A percentile compares a stretch with the other conserved stretches of the same genome.
Conservation (phyloP, 306 rosid species). For the Casuarina cunninghamiana region DNA sequence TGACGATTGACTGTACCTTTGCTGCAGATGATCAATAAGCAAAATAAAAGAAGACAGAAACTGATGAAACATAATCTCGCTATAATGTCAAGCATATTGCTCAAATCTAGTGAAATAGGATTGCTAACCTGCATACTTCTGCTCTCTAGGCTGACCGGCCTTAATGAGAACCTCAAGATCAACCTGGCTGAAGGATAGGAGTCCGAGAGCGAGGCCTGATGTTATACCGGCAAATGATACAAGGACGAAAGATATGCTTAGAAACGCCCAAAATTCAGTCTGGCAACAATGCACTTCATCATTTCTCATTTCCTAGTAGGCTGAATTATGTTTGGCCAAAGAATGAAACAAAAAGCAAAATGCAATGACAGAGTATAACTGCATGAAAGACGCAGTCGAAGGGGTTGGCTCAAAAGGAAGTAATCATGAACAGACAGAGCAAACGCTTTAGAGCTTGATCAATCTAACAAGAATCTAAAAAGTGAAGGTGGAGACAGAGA, state of each 20-base stretch:
- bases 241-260: slow-evolving; percentile 37
- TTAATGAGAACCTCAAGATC: slow-evolving; percentile 78
- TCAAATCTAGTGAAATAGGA: not conserved
- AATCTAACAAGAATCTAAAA: slow-evolving; percentile 16
- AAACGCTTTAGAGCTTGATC: not conserved
- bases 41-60: not conserved
- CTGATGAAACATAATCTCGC: not conserved
- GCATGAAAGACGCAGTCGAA: not conserved
- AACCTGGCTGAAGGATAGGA: slow-evolving; percentile 61
- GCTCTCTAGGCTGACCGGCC: slow-evolving; percentile 58
- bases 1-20: slow-evolving; percentile 71
- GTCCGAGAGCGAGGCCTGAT: slow-evolving; percentile 77
- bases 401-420: slow-evolving; percentile 17
- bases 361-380: not conserved
- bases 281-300: slow-evolving; percentile 49
- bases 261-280: slow-evolving; percentile 50
- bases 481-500: slow-evolving; percentile 17
- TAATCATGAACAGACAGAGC: not conserved
- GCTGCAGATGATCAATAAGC: slow-evolving; percentile 40
- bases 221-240: slow-evolving; percentile 60
- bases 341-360: slow-evolving; percentile 2
- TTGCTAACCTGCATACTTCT: slow-evolving; percentile 60
- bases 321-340: not conserved
- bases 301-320: slow-evolving; percentile 31
- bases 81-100: not conserved